A percentile compares a stretch with the other conserved stretches of the same genome.
phyloP scores from a whole-genome alignment of 306 rosid genomes.

The Sicyos edulis region DNA sequence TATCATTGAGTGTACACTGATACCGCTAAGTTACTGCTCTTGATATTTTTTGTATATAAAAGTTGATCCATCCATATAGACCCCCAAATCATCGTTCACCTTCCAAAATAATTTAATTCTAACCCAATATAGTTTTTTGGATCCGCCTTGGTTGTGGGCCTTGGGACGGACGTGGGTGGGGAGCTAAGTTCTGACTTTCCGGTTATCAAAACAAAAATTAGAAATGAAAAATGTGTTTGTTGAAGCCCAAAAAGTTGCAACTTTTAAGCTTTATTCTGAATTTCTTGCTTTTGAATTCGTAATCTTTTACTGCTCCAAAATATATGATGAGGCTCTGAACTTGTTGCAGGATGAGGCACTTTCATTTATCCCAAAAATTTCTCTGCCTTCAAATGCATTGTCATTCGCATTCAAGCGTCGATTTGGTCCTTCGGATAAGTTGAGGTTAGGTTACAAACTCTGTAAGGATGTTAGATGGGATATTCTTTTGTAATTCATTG shows the following conservation, averaged over 20 bases:
- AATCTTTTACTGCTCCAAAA: background rate
- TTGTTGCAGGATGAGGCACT: conserved; percentile 71
- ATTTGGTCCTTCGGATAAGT: conserved; percentile 66
- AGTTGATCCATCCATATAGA: no score
- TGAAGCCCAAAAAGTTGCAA: background rate
- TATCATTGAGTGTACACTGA: no score
- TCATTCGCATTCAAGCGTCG: conserved; percentile 85
- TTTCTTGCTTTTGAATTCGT: background rate
- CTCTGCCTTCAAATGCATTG: conserved; percentile 73
- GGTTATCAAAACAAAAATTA: no score
- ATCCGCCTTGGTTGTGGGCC: no score
- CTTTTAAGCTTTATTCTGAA: background rate
- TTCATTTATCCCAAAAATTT: conserved; percentile 68
- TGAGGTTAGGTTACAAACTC: conserved; percentile 48
- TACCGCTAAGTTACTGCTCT: no score
- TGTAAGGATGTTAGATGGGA: background rate
- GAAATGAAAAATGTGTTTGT: background rate
- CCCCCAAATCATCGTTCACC: no score
- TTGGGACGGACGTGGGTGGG: no score
- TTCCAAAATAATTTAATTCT: no score
- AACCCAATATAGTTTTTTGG: no score
- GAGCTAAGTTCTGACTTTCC: no score
- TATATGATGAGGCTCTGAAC: conserved; percentile 13
- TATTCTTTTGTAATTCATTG: background rate
- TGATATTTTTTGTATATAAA: no score